phyloP scores from a whole-genome alignment of 805 yeast genomes.

The Lipomyces yamadae region DNA sequence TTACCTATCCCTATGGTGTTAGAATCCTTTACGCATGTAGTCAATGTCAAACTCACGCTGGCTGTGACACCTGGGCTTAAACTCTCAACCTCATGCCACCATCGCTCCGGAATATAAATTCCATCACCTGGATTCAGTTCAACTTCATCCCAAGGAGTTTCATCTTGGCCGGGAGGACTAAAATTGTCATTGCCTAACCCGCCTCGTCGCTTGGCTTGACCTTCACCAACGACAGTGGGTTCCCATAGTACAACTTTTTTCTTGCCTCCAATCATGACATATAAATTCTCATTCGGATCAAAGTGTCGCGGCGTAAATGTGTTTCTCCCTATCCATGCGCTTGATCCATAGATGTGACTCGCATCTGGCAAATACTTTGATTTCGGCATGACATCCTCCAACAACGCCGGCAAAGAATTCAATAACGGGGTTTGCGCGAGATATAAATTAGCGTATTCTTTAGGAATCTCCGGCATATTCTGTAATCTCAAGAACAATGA shows the following conservation, averaged over 20 bases:
- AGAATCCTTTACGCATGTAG: background rate
- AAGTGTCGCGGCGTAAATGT: constrained; percentile 37
- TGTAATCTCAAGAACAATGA: constrained; percentile 26
- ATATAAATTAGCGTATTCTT: constrained; percentile 19
- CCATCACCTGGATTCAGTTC: constrained; percentile 35
- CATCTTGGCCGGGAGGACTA: constrained; percentile 13
- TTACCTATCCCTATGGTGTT: constrained; percentile 20
- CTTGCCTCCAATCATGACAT: constrained; percentile 34
- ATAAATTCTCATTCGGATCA: constrained; percentile 37
- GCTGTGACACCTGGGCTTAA: constrained; percentile 21
- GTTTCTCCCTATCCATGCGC: constrained; percentile 36
- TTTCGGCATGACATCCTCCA: constrained; percentile 25
- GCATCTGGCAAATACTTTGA: constrained; percentile 18
- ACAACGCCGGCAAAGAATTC: constrained; percentile 20
- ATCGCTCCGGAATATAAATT: constrained; percentile 32
- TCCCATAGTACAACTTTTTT: constrained; percentile 32
- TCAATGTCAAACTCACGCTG: constrained; percentile 22
- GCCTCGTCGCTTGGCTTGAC: constrained; percentile 4
- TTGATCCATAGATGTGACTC: constrained; percentile 24
- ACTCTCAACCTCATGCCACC: constrained; percentile 38
- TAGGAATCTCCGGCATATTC: constrained; percentile 8
- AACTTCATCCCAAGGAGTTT: constrained; percentile 17
- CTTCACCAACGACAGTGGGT: constrained; percentile 15
- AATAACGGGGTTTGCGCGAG: constrained; percentile 36
- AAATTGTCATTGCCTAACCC: constrained; percentile 26